Base-by-base conservation (phyloP, 257 asterid genomes). In the Buddleja alternifolia region DNA sequence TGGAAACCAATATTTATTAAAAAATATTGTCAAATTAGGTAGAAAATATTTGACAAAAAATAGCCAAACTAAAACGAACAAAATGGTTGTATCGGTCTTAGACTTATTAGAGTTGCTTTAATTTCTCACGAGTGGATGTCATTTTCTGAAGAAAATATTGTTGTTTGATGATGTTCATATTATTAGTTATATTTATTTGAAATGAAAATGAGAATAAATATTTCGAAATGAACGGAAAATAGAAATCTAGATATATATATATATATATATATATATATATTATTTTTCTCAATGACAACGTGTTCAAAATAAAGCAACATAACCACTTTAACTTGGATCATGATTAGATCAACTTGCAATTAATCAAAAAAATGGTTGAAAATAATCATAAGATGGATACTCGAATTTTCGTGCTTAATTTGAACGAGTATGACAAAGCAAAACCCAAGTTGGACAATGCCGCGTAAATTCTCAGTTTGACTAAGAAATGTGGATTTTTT, bases 401-500 rank as follows among this genome's bases (percentile, higher is more conserved):
- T 19, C 24, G 37, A 50, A 65, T 8, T 12, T 9, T 66, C 50
- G 4, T 36, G 41, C 34, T 55, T 15, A 55, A 8, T 60, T 47
- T 20, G 16, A 60, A 60, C 5, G 1, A 24, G 48, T 6, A 3
- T 8, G 60, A 16, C 8, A 63, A n/a, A n/a, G n/a, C n/a, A n/a
- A 72, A 48, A 46, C 50, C 39, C 12, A 50, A n/a, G 24, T 40
- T 1, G 7, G 25, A 21, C 11, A 6, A 14, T 23, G 20, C 42
- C 77, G 69, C 72, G 57, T 16, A n/a, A n/a, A 4, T 57, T 8
- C 36, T 73, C 21, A 19, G 29, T 66, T 73, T 73, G 78, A 73
- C 69, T 23, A 16, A 6, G 63, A 36, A 15, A 34, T 46, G 72
- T 65, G 54, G 72, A 73, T 67, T n/a, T n/a, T 66, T 57, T 40